Base-by-base conservation (phyloP, 2,329 filamentous ascomycete genomes). In the Saccharata proteae region DNA sequence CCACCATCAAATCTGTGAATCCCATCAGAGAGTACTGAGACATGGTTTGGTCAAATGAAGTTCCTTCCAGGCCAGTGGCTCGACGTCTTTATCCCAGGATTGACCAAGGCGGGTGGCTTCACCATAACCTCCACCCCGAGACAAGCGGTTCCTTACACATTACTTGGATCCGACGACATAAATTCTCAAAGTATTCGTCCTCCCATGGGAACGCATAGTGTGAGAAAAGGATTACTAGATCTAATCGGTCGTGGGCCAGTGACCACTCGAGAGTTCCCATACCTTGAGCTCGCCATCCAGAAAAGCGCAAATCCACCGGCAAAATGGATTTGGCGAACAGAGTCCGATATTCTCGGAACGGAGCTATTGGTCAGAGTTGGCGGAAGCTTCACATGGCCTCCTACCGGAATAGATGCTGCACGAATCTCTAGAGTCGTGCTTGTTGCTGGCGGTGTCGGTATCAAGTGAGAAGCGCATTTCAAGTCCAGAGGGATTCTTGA, bases 31-130 rank as follows among this genome's bases (percentile, higher is more conserved):
- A n/a, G n/a, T n/a, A n/a, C n/a, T n/a, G n/a, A n/a, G n/a, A n/a
- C n/a, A n/a, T n/a, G n/a, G n/a, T n/a, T n/a, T n/a, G n/a, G 14
- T 19, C 32, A 16, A 38, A 33, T 40, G 24, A 53, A 80, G 67
- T 92, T 90, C 56, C 65, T 75, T 5, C 74, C 85, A 4, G 85
- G 85, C 32, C 85, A 93, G 63, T 93, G 84, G 82, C 67, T 93
- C 34, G 85, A 93, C 51, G 76, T 84, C 5, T 77, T 80, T 51
- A 69, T 84, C 32, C 83, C 85, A 2, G 63, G 61, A 21, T 58
- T 82, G 26, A 46, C 67, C 25, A 74, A 78, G 49, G 76, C 82
- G 3, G 85, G 85, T 19, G 85, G 85, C 36, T 93, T 93, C 62
- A 93, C 84, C 24, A 80, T 93, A 40, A 88, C 83, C 5, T 90